Conservation (phyloP, 2,329 filamentous ascomycete genomes). For the Botrytis pseudocinerea region DNA sequence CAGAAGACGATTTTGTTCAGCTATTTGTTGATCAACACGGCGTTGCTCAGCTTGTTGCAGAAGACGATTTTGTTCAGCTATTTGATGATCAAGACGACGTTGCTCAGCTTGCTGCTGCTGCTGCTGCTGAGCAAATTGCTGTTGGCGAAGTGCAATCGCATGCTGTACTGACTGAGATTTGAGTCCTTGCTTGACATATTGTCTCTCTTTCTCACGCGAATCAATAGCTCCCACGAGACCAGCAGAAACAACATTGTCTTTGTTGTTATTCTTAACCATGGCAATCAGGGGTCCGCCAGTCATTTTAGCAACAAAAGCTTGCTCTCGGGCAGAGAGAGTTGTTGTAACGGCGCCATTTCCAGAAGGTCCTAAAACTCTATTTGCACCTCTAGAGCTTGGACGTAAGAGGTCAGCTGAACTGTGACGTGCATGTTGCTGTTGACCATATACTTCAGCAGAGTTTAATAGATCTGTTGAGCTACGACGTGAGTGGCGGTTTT, state of each 20-base stretch:
- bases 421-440: constrained; percentile 46
- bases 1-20: constrained; percentile 57
- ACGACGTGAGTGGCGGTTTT: constrained; percentile 2
- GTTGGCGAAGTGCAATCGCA: constrained; percentile 68
- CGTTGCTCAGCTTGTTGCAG: constrained; percentile 47
- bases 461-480: constrained; percentile 10
- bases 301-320: constrained; percentile 81
- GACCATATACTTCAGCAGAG: constrained; percentile 44
- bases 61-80: too few species aligned
- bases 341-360: constrained; percentile 50
- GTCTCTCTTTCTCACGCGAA: constrained; percentile 74
- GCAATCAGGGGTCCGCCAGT: constrained; percentile 75
- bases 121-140: constrained; percentile 45
- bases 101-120: constrained; percentile 26
- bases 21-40: constrained; percentile 50
- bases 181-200: constrained; percentile 66
- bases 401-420: constrained; percentile 52
- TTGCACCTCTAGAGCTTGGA: constrained; percentile 61
- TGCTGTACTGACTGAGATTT: constrained; percentile 71
- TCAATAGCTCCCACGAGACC: constrained; percentile 80
- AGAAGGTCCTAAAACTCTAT: constrained; percentile 39
- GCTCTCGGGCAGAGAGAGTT: constrained; percentile 80
- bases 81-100: too few species aligned
- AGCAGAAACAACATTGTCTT: constrained; percentile 48
- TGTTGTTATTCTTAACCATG: constrained; percentile 49